Conservation (phyloP, 2,329 filamentous ascomycete species). For the Fonsecaea nubica region DNA sequence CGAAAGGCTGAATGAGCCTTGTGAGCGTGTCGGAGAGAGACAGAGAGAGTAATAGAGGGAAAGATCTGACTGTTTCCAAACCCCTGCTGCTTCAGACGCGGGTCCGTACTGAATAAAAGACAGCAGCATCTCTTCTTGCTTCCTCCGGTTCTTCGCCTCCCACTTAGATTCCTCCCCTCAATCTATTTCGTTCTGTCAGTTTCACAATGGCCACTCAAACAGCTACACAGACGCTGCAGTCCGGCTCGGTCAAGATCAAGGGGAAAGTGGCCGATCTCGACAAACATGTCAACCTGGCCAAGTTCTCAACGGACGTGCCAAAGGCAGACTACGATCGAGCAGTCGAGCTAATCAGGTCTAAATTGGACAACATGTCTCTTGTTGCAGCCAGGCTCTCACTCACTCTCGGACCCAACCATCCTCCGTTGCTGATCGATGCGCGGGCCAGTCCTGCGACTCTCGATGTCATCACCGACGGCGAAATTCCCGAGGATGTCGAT, state of each 20-base stretch:
- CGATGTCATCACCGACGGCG: neutral
- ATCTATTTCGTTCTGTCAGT: neutral
- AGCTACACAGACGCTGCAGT: neutral
- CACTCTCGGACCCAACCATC: conserved; percentile 15
- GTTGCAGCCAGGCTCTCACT: conserved; percentile 15
- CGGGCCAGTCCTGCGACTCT: conserved; percentile 16
- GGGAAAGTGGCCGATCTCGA: conserved; percentile 15
- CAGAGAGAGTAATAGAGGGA: no score
- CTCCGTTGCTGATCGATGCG: conserved; percentile 18
- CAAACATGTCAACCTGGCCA: conserved; percentile 76
- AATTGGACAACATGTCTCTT: conserved; percentile 17
- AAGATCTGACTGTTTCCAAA: neutral
- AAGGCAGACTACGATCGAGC: conserved; percentile 16
- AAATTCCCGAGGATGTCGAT: conserved; percentile 3
- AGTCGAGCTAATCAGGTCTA: conserved; percentile 13
- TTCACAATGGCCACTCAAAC: conserved; percentile 12
- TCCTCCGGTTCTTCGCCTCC: neutral
- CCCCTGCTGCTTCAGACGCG: no score
- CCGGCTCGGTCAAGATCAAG: conserved; percentile 14
- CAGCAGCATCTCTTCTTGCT: neutral
- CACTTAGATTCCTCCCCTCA: no score
- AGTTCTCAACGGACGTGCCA: conserved; percentile 45
- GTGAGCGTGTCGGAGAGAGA: neutral
- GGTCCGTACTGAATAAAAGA: neutral
- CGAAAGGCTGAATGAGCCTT: conserved; percentile 10